Percentiles rank a stretch among this genome's conserved stretches.
These are phyloP conservation scores for Neurospora sp. DNA, from an alignment of 495 filamentous ascomycete genomes.

Conservation along the genomic window DNA sequence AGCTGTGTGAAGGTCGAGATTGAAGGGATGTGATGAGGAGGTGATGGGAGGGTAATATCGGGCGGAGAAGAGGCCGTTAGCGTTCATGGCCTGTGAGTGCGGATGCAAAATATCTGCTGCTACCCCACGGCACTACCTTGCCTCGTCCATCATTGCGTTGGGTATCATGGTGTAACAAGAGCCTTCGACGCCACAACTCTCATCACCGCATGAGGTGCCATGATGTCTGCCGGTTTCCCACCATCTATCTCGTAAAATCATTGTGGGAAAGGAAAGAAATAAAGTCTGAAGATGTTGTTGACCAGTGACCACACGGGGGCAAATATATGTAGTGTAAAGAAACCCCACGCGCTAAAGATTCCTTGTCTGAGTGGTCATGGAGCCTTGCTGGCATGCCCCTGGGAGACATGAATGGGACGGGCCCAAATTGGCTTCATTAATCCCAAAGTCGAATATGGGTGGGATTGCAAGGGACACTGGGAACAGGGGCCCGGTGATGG, in stretches of 20 bases:
- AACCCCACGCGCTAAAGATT: background rate
- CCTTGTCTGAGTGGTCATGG: background rate
- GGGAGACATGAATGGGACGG: background rate
- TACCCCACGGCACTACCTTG: background rate
- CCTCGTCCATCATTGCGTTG: background rate
- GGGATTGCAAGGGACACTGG: background rate
- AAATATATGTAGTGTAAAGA: background rate
- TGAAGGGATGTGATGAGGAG: background rate
- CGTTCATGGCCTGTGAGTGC: background rate
- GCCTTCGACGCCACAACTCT: background rate
- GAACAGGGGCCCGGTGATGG: constrained; percentile 24
- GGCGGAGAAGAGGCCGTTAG: background rate
- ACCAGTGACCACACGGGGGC: background rate
- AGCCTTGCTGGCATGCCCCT: background rate
- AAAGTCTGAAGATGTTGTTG: background rate
- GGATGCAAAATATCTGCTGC: background rate
- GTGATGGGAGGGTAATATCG: background rate
- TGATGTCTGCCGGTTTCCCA: background rate
- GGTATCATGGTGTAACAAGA: background rate
- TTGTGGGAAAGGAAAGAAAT: background rate
- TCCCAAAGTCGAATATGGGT: constrained; percentile 1
- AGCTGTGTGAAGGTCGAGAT: background rate
- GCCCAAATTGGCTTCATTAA: constrained; percentile 16
- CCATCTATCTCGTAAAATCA: background rate
- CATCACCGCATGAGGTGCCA: background rate